Conservation (phyloP, 345 rosid genomes). For the Dovyalis caffra region DNA sequence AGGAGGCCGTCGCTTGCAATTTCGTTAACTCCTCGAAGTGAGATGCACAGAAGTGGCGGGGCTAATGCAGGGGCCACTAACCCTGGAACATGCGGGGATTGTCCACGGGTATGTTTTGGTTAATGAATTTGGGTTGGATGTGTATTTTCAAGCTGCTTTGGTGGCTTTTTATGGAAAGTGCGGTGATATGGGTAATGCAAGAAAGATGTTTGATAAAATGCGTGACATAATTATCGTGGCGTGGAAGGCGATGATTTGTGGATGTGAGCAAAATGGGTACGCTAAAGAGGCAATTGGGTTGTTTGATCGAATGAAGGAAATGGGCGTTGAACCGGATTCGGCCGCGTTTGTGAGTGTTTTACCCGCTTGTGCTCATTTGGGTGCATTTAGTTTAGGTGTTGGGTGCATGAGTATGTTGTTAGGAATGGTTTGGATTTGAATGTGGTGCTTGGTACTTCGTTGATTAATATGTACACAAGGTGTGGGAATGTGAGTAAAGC, state of each 20-base stretch:
- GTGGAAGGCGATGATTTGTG: constrained; percentile 81
- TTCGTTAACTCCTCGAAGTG: constrained; percentile 40
- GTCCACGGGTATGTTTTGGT: constrained; percentile 59
- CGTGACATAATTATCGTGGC: constrained; percentile 58
- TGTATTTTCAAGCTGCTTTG: constrained; percentile 61
- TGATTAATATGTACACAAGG: constrained; percentile 77
- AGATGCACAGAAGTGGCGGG: constrained; percentile 22
- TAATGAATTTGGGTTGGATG: constrained; percentile 58
- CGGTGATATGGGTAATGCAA: constrained; percentile 44
- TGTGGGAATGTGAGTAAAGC: constrained; percentile 69
- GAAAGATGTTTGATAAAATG: constrained; percentile 68
- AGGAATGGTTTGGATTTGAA: constrained; percentile 39
- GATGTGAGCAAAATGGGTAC: constrained; percentile 75
- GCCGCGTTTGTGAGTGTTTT: constrained; percentile 62
- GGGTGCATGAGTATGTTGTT: constrained; percentile 58
- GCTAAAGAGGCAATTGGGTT: constrained; percentile 54
- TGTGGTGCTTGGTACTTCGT: constrained; percentile 71
- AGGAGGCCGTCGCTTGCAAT: constrained; percentile 37
- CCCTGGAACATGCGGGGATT: constrained; percentile 39
- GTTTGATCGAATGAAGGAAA: constrained; percentile 55
- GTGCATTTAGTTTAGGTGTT: constrained; percentile 52
- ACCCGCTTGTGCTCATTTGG: constrained; percentile 74
- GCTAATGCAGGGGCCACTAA: constrained; percentile 20
- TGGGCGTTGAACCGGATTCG: constrained; percentile 53
- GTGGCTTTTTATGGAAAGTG: constrained; percentile 55